Conservation (phyloP, 805 yeast genomes). For the Saccharomycopsis javanensis region DNA sequence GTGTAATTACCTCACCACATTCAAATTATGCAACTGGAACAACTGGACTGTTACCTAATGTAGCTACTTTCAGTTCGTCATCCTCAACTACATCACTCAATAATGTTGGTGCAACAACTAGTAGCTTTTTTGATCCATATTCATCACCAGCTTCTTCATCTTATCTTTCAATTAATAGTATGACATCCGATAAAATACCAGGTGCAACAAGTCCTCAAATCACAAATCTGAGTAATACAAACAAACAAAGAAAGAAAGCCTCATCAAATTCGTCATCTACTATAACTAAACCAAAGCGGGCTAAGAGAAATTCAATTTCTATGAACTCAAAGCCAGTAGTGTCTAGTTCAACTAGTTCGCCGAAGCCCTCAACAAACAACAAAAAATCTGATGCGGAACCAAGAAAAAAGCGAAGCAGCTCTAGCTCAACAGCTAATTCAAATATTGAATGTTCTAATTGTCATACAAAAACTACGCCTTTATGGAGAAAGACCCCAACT, state of each 20-base stretch:
- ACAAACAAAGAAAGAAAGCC: neutral
- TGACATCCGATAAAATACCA: neutral
- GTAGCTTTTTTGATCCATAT: neutral
- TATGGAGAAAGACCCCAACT: conserved; percentile 89
- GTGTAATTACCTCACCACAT: neutral
- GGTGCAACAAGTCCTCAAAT: neutral
- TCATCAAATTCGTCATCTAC: neutral
- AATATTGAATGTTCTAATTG: conserved; percentile 71
- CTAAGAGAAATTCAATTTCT: neutral
- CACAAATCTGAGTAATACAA: neutral
- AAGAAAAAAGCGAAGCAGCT: neutral
- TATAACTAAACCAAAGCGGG: neutral
- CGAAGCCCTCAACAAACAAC: neutral
- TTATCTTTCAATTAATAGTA: neutral
- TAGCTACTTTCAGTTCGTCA: neutral
- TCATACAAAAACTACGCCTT: conserved; percentile 83
- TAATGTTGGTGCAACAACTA: neutral
- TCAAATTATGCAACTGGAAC: neutral
- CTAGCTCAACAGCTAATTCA: conserved; percentile 15
- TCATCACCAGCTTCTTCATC: neutral
- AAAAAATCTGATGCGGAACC: neutral
- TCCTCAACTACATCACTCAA: neutral
- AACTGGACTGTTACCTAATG: neutral
- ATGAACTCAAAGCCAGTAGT: neutral
- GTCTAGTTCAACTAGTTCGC: neutral